phyloP scores from a whole-genome alignment of 257 asterid genomes.

The Fraxinus cuspidata region DNA sequence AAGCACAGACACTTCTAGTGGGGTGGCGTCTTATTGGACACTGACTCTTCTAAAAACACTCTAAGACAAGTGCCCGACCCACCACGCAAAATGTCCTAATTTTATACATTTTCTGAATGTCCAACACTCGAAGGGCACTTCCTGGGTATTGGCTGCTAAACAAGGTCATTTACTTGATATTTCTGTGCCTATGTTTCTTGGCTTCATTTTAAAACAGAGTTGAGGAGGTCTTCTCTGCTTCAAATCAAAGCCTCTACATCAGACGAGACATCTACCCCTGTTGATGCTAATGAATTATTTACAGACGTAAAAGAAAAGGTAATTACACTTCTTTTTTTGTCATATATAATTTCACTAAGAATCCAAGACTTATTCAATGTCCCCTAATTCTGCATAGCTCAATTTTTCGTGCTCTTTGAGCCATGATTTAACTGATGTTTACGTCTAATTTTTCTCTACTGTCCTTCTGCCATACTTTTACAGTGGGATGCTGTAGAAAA shows the following conservation, averaged over 20 bases:
- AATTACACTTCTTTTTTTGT: background rate
- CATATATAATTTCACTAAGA: background rate
- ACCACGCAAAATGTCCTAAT: too few species aligned
- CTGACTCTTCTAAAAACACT: background rate
- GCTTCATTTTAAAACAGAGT: slow-evolving; percentile 45
- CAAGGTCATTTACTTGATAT: background rate
- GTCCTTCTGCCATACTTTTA: slow-evolving; percentile 2
- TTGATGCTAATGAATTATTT: slow-evolving; percentile 65
- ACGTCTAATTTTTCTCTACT: background rate
- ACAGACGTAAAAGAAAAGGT: slow-evolving; percentile 87
- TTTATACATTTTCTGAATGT: too few species aligned
- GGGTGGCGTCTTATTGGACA: background rate
- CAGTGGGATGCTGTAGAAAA: slow-evolving; percentile 96
- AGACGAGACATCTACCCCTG: slow-evolving; percentile 51
- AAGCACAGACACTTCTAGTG: too few species aligned
- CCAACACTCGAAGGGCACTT: background rate
- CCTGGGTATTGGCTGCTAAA: background rate
- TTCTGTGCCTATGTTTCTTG: slow-evolving; percentile 17
- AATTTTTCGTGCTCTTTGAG: background rate
- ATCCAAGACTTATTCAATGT: background rate
- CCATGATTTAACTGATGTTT: background rate
- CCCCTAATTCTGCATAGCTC: background rate
- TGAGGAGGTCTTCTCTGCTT: slow-evolving; percentile 53
- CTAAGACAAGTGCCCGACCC: background rate
- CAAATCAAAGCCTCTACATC: slow-evolving; percentile 76